Percentiles rank a stretch among this genome's conserved stretches.
Conservation (phyloP, 441 rosid species). For the Populus hybrid region DNA sequence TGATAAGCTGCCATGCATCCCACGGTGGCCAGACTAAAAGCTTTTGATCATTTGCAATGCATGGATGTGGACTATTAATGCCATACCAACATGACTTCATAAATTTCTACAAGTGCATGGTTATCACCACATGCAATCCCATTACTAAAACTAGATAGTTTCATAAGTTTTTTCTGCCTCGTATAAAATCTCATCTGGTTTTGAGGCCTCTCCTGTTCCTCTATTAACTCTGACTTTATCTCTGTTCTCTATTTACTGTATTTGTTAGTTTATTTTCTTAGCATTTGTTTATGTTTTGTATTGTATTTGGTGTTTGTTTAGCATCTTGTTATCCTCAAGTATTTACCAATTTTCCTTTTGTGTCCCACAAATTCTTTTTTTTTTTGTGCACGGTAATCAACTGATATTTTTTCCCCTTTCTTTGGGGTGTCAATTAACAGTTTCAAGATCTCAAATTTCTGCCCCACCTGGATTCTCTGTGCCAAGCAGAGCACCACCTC, state of each 20-base stretch:
- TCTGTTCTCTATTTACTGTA: background rate
- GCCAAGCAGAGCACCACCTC: slow-evolving; percentile 90
- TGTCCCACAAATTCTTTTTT: background rate
- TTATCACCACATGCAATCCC: too few relatives aligned
- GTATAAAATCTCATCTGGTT: background rate
- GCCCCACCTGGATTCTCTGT: slow-evolving; percentile 93
- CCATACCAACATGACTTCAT: too few relatives aligned
- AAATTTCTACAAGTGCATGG: too few relatives aligned
- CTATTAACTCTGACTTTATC: background rate
- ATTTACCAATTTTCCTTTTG: background rate
- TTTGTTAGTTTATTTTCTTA: too few relatives aligned
- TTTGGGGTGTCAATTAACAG: slow-evolving; percentile 22
- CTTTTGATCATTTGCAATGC: too few relatives aligned
- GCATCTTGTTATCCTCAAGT: background rate
- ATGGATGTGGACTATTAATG: too few relatives aligned
- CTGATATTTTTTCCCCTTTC: background rate
- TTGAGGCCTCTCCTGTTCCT: background rate
- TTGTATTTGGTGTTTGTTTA: background rate
- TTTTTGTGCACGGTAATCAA: background rate
- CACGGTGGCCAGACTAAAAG: too few relatives aligned
- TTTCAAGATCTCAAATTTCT: slow-evolving; percentile 72
- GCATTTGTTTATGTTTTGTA: background rate
- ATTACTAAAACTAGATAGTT: too few relatives aligned
- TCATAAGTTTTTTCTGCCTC: background rate
- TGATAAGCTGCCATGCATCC: too few relatives aligned